phyloP scores from a whole-genome alignment of 768 basidiomycete species.

The Kwoniella shandongensis region DNA sequence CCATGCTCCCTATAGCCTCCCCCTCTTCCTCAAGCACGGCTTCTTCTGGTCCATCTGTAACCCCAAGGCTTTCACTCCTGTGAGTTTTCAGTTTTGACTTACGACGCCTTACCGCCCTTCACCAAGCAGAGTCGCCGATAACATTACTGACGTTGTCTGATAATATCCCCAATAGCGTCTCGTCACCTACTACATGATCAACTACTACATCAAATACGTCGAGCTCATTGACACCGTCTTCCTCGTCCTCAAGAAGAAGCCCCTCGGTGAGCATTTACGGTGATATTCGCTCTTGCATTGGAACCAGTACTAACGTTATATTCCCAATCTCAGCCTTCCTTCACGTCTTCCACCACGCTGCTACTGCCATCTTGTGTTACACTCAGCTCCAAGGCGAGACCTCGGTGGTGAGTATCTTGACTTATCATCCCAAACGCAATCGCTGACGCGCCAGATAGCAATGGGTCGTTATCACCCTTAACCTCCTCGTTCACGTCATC shows the following conservation, averaged over 20 bases:
- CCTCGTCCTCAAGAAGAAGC: conserved; percentile 97
- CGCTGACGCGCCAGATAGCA: conserved; percentile 61
- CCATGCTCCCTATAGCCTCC: conserved; percentile 55
- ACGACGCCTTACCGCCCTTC: too few species aligned
- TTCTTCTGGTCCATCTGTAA: conserved; percentile 76
- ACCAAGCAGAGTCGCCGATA: not conserved
- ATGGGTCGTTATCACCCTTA: conserved; percentile 91
- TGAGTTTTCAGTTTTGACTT: too few species aligned
- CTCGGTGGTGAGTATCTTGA: conserved; percentile 68
- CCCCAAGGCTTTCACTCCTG: conserved; percentile 77
- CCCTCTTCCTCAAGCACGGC: conserved; percentile 70
- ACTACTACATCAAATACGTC: conserved; percentile 97
- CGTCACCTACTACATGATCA: conserved; percentile 97
- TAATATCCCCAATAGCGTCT: too few species aligned
- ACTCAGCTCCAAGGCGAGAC: conserved; percentile 92
- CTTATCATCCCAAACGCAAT: not conserved
- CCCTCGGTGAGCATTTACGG: conserved; percentile 71
- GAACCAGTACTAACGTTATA: not conserved
- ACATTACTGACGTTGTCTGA: too few species aligned
- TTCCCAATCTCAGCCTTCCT: conserved; percentile 71
- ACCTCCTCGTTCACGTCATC: conserved; percentile 88
- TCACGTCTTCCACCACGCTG: conserved; percentile 99
- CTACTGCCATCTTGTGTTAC: conserved; percentile 91
- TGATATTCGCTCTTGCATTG: not conserved
- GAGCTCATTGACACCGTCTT: conserved; percentile 97